Percentiles rank a stretch among this genome's conserved stretches.
Conservation (phyloP, 2,329 filamentous ascomycete species). For the Cercospora sp. region DNA sequence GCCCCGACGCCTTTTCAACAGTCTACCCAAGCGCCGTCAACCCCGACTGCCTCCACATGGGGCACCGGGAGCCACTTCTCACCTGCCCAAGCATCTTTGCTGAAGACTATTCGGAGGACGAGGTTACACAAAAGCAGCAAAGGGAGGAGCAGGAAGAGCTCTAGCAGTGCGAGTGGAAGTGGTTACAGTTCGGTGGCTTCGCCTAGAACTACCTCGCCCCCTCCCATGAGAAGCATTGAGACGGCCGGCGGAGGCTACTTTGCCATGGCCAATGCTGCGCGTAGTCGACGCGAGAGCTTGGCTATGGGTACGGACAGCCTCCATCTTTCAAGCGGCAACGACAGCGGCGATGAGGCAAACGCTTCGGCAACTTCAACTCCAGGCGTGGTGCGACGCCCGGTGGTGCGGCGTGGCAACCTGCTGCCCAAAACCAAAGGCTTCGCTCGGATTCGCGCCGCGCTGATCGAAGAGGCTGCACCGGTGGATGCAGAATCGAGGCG, state of each 20-base stretch:
- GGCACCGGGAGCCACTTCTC: slow-evolving; percentile 33
- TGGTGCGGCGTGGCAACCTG: slow-evolving; percentile 85
- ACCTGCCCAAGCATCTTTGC: slow-evolving; percentile 51
- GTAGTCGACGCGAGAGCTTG: slow-evolving; percentile 74
- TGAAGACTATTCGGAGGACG: slow-evolving; percentile 75
- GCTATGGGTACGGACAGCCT: slow-evolving; percentile 88
- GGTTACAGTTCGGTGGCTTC: slow-evolving; percentile 68
- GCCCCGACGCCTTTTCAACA: slow-evolving; percentile 45
- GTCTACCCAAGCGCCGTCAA: slow-evolving; percentile 42
- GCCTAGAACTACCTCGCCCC: slow-evolving; percentile 75
- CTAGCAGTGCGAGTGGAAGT: slow-evolving; percentile 63
- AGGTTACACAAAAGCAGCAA: slow-evolving; percentile 54
- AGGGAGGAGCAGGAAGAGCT: slow-evolving; percentile 61
- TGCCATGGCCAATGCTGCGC: slow-evolving; percentile 44
- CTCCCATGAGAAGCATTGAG: slow-evolving; percentile 59
- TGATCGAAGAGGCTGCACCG: slow-evolving; percentile 84
- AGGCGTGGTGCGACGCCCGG: slow-evolving; percentile 76
- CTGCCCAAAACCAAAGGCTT: slow-evolving; percentile 96
- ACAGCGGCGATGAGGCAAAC: slow-evolving; percentile 69
- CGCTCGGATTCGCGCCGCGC: slow-evolving; percentile 83
- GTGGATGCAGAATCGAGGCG: slow-evolving; percentile 85
- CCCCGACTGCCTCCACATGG: slow-evolving; percentile 46
- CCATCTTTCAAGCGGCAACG: slow-evolving; percentile 75
- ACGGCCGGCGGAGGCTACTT: slow-evolving; percentile 47
- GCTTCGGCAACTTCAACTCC: slow-evolving; percentile 56